phyloP scores from a whole-genome alignment of 2,329 filamentous ascomycete species.

The Colletotrichum abscissum region DNA sequence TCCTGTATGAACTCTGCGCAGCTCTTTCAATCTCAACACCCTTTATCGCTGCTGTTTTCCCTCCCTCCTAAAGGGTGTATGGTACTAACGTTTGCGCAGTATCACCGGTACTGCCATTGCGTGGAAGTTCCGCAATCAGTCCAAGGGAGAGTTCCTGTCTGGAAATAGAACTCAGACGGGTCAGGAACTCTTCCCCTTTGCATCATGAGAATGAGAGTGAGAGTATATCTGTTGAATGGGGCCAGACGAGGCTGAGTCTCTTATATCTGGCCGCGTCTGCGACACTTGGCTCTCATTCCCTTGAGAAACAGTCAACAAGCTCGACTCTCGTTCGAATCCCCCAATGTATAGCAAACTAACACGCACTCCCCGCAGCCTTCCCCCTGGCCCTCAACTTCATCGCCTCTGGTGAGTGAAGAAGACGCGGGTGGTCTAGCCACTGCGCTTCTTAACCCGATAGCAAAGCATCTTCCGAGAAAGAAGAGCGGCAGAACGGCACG shows the following conservation, averaged over 20 bases:
- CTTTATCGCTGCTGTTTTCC: not conserved
- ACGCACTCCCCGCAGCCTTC: conserved; percentile 64
- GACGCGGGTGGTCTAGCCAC: conserved; percentile 37
- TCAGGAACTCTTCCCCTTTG: conserved; percentile 56
- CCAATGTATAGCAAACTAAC: conserved; percentile 41
- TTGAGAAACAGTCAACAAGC: not conserved
- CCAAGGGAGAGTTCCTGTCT: conserved; percentile 77
- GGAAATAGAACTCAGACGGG: conserved; percentile 87
- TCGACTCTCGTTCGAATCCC: not conserved
- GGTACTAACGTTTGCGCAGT: conserved; percentile 51
- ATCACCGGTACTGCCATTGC: conserved; percentile 71
- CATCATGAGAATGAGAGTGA: not conserved
- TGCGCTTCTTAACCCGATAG: conserved; percentile 24
- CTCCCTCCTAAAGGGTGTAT: not conserved
- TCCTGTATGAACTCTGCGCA: conserved; percentile 69
- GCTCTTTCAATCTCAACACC: not conserved
- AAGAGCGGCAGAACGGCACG: conserved; percentile 34
- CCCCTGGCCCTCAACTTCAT: conserved; percentile 90
- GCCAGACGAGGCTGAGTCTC: not conserved
- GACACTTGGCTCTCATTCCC: not conserved
- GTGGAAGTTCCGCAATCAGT: conserved; percentile 70
- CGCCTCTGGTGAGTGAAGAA: conserved; percentile 84
- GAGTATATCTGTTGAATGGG: not conserved
- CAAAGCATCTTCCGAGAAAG: conserved; percentile 1
- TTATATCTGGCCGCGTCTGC: not conserved